phyloP scores from a whole-genome alignment of 805 yeast genomes.

The Saccharomycopsis amapae region DNA sequence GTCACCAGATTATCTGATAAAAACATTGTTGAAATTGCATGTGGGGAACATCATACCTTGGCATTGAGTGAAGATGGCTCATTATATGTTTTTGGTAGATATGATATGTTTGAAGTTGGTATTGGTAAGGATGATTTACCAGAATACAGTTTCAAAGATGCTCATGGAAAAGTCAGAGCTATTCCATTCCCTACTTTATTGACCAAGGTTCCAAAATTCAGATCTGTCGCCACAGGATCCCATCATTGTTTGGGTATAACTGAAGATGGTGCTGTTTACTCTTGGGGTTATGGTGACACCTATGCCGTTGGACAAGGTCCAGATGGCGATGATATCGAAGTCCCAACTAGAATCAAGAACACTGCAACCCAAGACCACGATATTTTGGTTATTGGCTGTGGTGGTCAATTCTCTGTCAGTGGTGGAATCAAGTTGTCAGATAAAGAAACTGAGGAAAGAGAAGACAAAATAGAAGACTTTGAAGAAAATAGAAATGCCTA shows the following conservation, averaged over 20 bases:
- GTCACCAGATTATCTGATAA: constrained; percentile 58
- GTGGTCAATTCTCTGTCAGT: constrained; percentile 91
- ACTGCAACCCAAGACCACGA: constrained; percentile 85
- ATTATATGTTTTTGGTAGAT: constrained; percentile 81
- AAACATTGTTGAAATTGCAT: constrained; percentile 56
- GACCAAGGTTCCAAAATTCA: constrained; percentile 47
- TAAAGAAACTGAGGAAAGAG: constrained; percentile 37
- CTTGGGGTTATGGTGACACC: constrained; percentile 99
- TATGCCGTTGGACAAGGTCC: constrained; percentile 96
- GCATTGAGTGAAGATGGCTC: constrained; percentile 69
- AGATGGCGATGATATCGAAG: constrained; percentile 73
- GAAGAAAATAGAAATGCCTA: neutral
- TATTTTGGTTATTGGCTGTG: constrained; percentile 74
- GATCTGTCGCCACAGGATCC: constrained; percentile 70
- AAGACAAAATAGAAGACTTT: constrained; percentile 37
- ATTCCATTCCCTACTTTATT: constrained; percentile 80
- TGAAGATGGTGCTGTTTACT: constrained; percentile 73
- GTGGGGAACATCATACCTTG: constrained; percentile 92
- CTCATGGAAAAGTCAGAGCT: constrained; percentile 72
- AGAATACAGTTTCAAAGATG: constrained; percentile 63
- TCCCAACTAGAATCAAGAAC: constrained; percentile 84
- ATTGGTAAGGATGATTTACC: constrained; percentile 62
- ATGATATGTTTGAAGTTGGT: constrained; percentile 91
- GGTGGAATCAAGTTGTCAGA: constrained; percentile 56
- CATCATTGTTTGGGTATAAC: constrained; percentile 89